These are phyloP conservation scores for Metschnikowia borealis DNA, from an alignment of 805 yeast species.

Conservation along the genomic window DNA sequence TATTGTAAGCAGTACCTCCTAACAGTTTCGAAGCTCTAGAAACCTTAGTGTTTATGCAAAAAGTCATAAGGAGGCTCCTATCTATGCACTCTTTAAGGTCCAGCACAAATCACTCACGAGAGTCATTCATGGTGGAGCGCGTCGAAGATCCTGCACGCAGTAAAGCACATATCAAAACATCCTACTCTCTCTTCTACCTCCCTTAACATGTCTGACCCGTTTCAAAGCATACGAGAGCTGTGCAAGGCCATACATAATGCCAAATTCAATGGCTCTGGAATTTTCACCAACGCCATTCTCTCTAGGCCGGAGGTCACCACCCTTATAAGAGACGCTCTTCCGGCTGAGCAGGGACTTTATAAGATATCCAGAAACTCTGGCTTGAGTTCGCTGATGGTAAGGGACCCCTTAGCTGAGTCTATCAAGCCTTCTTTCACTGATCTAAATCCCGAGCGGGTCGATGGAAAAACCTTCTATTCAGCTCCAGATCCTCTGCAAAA, in stretches of 20 bases:
- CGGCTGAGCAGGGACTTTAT: constrained; percentile 49
- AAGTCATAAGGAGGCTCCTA: background rate
- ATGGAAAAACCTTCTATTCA: constrained; percentile 40
- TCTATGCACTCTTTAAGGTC: background rate
- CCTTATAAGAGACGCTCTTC: constrained; percentile 57
- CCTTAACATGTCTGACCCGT: constrained; percentile 8
- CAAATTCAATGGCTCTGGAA: constrained; percentile 54
- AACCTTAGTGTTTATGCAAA: too few species aligned
- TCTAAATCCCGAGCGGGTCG: constrained; percentile 36
- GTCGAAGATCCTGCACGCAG: background rate
- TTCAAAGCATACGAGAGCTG: constrained; percentile 11
- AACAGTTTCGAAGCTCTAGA: too few species aligned
- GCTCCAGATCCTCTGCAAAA: constrained; percentile 31
- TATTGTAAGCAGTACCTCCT: too few species aligned
- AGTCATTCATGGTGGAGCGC: background rate
- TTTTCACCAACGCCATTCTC: constrained; percentile 61
- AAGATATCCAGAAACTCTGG: constrained; percentile 35
- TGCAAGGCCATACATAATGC: constrained; percentile 39
- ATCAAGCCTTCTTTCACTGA: constrained; percentile 6
- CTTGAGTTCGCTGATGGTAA: constrained; percentile 14
- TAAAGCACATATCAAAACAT: background rate
- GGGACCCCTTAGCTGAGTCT: background rate
- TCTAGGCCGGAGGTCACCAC: constrained; percentile 49
- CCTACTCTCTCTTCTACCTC: background rate
- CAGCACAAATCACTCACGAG: background rate